Evolutionary conservation across 768 basidiomycete species (phyloP).

Genomic region (Omphalotus guepiniiformis): DNA sequence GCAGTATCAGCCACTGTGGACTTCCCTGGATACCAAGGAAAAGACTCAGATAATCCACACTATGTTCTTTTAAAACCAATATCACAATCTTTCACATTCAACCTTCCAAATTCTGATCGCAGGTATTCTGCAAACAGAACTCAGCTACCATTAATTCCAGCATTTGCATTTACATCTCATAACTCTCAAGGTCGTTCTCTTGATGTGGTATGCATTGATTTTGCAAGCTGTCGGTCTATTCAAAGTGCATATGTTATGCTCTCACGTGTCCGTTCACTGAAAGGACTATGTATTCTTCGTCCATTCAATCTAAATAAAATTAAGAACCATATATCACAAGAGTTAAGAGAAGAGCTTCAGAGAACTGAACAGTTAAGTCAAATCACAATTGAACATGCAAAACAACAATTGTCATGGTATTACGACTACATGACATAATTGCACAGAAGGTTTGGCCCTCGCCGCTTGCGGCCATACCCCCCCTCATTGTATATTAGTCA

Average conservation of each 20-base stretch:
- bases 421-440: too few relatives aligned
- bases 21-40: constrained; percentile 7
- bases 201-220: constrained; percentile 3
- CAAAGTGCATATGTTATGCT: constrained; percentile 12
- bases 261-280: too few relatives aligned
- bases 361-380: too few relatives aligned
- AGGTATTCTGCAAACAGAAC: constrained; percentile 8
- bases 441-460: too few relatives aligned
- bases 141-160: constrained; percentile 12
- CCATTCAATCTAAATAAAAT: too few relatives aligned
- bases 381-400: too few relatives aligned
- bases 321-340: too few relatives aligned
- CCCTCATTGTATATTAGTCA: too few relatives aligned
- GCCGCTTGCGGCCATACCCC: too few relatives aligned
- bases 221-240: constrained; percentile 6
- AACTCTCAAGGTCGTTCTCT: constrained; percentile 11
- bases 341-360: too few relatives aligned
- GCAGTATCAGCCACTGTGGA: constrained; percentile 11
- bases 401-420: too few relatives aligned
- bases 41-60: constrained; percentile 1
- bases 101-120: constrained; percentile 4
- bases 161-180: constrained; percentile 11
- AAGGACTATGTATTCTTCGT: too few relatives aligned
- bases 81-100: constrained; percentile 3
- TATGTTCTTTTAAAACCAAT: constrained; percentile 6